Percentiles rank a stretch among this genome's conserved stretches.
phyloP scores from a whole-genome alignment of 495 filamentous ascomycete genomes.

The Amphirosellinia nigrospora region DNA sequence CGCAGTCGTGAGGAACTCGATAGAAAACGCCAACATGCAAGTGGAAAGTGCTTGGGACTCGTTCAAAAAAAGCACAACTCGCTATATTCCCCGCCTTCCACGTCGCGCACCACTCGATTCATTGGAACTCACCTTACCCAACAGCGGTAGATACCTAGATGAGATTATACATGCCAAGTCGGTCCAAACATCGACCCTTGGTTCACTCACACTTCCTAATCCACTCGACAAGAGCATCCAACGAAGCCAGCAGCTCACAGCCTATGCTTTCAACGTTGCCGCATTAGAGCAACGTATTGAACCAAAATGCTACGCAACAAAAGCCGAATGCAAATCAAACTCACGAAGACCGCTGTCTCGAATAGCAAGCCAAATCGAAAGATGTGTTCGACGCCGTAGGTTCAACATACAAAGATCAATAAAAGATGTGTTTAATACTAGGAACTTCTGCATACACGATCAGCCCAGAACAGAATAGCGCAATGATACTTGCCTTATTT shows the following conservation, averaged over 20 bases:
- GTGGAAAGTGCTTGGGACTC: constrained; percentile 38
- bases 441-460: constrained; percentile 26
- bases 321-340: neutral
- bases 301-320: neutral
- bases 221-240: constrained; percentile 31
- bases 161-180: constrained; percentile 6
- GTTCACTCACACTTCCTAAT: constrained; percentile 27
- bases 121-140: constrained; percentile 48
- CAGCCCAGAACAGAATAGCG: constrained; percentile 53
- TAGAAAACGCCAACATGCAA: constrained; percentile 26
- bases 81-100: constrained; percentile 49
- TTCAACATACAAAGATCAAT: constrained; percentile 39
- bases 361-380: constrained; percentile 46
- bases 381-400: constrained; percentile 44
- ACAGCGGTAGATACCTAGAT: constrained; percentile 52
- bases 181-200: neutral
- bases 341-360: constrained; percentile 36
- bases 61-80: constrained; percentile 39
- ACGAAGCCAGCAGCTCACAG: constrained; percentile 29
- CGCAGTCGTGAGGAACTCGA: constrained; percentile 28
- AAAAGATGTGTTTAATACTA: constrained; percentile 38
- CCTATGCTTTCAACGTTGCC: constrained; percentile 29
- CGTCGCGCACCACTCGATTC: constrained; percentile 36
- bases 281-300: constrained; percentile 21
- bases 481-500: constrained; percentile 49